Evolutionary conservation across 164 flowering plant genomes (phyloP).

Genomic region (Aristolochia fimbriata): DNA sequence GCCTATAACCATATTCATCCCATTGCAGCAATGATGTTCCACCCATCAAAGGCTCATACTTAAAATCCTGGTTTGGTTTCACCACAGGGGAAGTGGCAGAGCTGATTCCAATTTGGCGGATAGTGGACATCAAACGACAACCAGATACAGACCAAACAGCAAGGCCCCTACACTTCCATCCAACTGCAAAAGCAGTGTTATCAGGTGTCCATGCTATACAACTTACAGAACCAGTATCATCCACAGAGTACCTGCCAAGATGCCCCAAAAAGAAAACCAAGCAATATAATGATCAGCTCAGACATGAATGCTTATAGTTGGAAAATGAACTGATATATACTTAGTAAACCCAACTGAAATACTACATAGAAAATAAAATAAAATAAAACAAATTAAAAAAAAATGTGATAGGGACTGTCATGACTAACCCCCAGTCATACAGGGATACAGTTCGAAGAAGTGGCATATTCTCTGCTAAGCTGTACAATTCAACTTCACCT

Average conservation of each 20-base stretch:
- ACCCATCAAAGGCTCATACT: constrained; percentile 79
- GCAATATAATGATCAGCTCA: too few relatives aligned
- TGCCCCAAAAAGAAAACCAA: background rate
- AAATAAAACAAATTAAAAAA: background rate
- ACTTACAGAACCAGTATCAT: constrained; percentile 92
- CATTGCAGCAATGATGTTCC: constrained; percentile 85
- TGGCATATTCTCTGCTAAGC: constrained; percentile 58
- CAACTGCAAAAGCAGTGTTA: constrained; percentile 96
- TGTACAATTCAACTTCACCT: constrained; percentile 83
- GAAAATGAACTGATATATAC: too few relatives aligned
- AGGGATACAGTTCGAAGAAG: constrained; percentile 78
- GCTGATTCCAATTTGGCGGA: constrained; percentile 84
- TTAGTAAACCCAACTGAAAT: background rate
- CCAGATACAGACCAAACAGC: constrained; percentile 98
- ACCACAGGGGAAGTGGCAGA: constrained; percentile 81
- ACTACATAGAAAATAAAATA: too few relatives aligned
- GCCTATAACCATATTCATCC: constrained; percentile 95
- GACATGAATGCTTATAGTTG: too few relatives aligned
- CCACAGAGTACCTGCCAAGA: constrained; percentile 68
- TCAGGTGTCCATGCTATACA: constrained; percentile 95
- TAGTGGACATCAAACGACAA: constrained; percentile 93
- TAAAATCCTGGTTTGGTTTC: constrained; percentile 61
- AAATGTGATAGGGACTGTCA: background rate
- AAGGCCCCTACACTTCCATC: constrained; percentile 92
- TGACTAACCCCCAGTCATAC: constrained; percentile 94